phyloP scores from a whole-genome alignment of 371 early-diverging fungal species.

The Mortierella sp. region DNA sequence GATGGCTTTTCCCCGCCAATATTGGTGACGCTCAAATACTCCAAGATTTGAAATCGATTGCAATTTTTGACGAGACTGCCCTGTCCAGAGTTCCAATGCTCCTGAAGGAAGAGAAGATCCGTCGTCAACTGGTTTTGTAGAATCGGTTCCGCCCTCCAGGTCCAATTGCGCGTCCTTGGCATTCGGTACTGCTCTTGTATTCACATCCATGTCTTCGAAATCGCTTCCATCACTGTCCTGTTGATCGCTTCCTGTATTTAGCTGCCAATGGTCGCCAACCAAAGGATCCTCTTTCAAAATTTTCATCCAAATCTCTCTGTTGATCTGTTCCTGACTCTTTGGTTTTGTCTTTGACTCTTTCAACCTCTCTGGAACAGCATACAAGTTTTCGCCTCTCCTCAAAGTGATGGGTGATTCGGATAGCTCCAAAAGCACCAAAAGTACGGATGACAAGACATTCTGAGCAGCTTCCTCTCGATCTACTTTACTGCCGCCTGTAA shows the following conservation, averaged over 20 bases:
- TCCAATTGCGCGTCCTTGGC: background rate
- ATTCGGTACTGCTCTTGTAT: constrained; percentile 11
- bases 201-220: constrained; percentile 44
- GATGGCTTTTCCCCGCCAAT: constrained; percentile 19
- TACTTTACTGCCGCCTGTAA: constrained; percentile 18
- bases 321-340: constrained; percentile 26
- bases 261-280: constrained; percentile 39
- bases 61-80: background rate
- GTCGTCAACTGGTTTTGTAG: background rate
- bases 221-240: constrained; percentile 41
- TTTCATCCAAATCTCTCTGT: constrained; percentile 23
- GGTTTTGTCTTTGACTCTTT: background rate
- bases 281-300: constrained; percentile 45
- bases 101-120: background rate
- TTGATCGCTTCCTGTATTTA: background rate
- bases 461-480: constrained; percentile 38
- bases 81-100: constrained; percentile 8
- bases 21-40: constrained; percentile 24
- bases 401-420: constrained; percentile 34
- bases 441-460: constrained; percentile 39
- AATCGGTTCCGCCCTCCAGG: background rate
- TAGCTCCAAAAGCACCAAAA: constrained; percentile 35
- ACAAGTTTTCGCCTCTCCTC: constrained; percentile 17
- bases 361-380: constrained; percentile 19
- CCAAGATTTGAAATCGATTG: background rate